Conservation (phyloP, 371 early-diverging fungal genomes). For the Chytridiales sp. region DNA sequence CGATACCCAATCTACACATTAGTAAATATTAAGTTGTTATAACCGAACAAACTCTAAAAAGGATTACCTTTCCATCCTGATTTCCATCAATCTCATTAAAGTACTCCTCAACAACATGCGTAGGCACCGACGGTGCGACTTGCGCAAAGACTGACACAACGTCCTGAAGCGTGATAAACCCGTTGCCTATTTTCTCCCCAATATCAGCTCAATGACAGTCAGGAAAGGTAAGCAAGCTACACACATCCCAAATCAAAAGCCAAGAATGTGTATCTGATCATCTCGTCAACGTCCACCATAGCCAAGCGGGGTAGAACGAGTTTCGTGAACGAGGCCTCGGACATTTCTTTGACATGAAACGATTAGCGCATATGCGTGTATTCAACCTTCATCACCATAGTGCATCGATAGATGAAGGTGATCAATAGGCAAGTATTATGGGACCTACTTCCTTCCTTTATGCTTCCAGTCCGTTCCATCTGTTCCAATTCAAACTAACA, state of each 20-base stretch:
- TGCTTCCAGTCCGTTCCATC: slow-evolving; percentile 1
- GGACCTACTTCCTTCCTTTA: slow-evolving; percentile 21
- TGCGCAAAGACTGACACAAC: background rate
- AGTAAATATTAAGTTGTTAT: background rate
- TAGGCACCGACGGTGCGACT: slow-evolving; percentile 13
- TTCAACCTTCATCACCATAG: background rate
- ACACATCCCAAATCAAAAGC: slow-evolving; percentile 14
- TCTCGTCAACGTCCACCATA: slow-evolving; percentile 12
- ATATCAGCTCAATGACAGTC: no score
- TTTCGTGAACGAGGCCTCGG: slow-evolving; percentile 15
- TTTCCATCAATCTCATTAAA: slow-evolving; percentile 24
- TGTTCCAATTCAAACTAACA: slow-evolving; percentile 29
- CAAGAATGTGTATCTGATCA: slow-evolving; percentile 26
- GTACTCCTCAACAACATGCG: slow-evolving; percentile 16
- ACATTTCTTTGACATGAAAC: slow-evolving; percentile 19
- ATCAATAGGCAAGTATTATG: no score
- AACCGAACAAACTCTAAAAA: background rate
- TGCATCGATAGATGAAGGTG: background rate
- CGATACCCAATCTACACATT: slow-evolving; percentile 12
- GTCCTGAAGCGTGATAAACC: slow-evolving; percentile 27
- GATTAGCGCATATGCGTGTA: background rate
- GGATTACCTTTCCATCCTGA: slow-evolving; percentile 22
- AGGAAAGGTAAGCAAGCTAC: no score
- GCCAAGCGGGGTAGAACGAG: slow-evolving; percentile 13
- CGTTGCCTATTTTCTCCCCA: slow-evolving; percentile 20